Percentiles rank a stretch among this genome's conserved stretches.
Conservation (phyloP, 129 eudicot genomes). For the Scalesia atractyloides region DNA sequence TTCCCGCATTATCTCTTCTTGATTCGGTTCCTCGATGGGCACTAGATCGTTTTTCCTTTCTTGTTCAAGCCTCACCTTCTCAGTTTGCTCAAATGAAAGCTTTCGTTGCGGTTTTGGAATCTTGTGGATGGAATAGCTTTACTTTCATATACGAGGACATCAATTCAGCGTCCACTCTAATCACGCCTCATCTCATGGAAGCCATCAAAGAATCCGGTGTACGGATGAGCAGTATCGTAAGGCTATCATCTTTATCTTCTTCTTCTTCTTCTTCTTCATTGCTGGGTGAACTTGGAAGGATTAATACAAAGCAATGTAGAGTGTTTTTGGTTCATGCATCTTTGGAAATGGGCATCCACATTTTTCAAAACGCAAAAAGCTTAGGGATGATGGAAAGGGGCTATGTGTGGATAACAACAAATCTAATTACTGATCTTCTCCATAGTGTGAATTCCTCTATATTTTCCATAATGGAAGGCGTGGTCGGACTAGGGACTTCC, state of each 20-base stretch:
- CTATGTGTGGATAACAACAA: slow-evolving; percentile 54
- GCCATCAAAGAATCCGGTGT: slow-evolving; percentile 31
- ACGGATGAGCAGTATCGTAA: slow-evolving; percentile 33
- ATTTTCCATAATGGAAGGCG: slow-evolving; percentile 56
- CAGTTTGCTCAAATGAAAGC: slow-evolving; percentile 43
- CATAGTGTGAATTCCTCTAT: slow-evolving; percentile 35
- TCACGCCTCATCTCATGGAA: slow-evolving; percentile 36
- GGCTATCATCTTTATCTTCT: slow-evolving; percentile 35
- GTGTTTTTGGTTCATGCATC: slow-evolving; percentile 57
- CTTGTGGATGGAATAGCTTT: slow-evolving; percentile 37
- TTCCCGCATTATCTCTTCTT: slow-evolving; percentile 53
- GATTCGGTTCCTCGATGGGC: slow-evolving; percentile 50
- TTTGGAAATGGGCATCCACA: slow-evolving; percentile 27
- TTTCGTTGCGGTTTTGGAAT: slow-evolving; percentile 38
- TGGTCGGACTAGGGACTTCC: slow-evolving; percentile 51
- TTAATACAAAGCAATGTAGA: slow-evolving; percentile 35
- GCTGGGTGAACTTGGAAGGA: slow-evolving; percentile 35
- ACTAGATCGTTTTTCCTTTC: slow-evolving; percentile 34
- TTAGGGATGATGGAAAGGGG: slow-evolving; percentile 54
- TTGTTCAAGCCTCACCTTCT: slow-evolving; percentile 52
- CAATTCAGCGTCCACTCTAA: slow-evolving; percentile 29
- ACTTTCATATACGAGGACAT: slow-evolving; percentile 39
- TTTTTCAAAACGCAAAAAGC: slow-evolving; percentile 44
- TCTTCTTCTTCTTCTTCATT: slow-evolving; percentile 25
- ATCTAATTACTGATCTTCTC: slow-evolving; percentile 35